Conservation (phyloP, 129 eudicot species). For the Arctium lappa region DNA sequence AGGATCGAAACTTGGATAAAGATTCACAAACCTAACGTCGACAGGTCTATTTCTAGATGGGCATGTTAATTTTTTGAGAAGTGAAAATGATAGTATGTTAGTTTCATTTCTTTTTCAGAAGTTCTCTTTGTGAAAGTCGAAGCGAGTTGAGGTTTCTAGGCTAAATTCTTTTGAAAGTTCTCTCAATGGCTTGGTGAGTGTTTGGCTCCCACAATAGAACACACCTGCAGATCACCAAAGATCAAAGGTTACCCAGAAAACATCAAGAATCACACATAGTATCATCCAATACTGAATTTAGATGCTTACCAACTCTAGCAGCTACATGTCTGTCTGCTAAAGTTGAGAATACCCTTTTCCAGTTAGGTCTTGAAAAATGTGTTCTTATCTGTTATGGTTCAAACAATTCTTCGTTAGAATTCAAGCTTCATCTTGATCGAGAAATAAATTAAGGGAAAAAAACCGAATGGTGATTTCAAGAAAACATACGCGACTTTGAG, state of each 20-base stretch:
- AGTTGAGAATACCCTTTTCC: conserved; percentile 81
- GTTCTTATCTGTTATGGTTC: conserved; percentile 64
- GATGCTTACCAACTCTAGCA: conserved; percentile 57
- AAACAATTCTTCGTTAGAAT: conserved; percentile 10
- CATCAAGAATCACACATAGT: background rate
- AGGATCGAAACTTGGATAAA: conserved; percentile 28
- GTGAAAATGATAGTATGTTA: background rate
- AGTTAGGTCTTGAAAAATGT: conserved; percentile 93
- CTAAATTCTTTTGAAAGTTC: conserved; percentile 64
- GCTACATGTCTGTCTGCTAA: conserved; percentile 52
- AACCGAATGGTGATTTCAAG: background rate
- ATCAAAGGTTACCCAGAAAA: background rate
- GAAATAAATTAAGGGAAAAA: background rate
- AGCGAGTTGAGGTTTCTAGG: conserved; percentile 59
- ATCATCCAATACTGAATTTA: background rate
- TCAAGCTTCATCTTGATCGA: background rate
- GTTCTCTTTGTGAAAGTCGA: conserved; percentile 91
- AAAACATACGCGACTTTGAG: conserved; percentile 78
- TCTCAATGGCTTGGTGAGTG: conserved; percentile 54
- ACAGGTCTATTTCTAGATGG: conserved; percentile 15
- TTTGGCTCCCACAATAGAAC: conserved; percentile 80
- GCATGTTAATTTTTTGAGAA: conserved; percentile 2
- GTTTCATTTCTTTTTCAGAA: conserved; percentile 36
- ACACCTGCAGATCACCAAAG: conserved; percentile 54
- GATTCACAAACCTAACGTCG: conserved; percentile 3